Evolutionary conservation across 345 rosid species (phyloP).

Genomic region (Euphorbia lathyris): DNA sequence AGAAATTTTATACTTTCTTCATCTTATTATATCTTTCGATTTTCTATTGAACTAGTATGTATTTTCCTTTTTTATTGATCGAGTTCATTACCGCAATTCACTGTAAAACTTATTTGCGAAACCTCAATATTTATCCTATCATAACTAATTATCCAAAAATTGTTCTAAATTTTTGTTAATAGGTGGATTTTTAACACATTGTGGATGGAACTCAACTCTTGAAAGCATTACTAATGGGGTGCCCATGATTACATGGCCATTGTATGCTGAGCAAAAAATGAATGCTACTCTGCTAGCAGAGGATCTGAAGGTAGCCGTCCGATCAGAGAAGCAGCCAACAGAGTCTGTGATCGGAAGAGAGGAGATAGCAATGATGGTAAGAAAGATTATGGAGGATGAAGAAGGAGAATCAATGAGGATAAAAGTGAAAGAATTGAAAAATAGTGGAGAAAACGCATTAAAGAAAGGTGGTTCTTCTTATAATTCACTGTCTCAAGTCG

Average conservation of each 20-base stretch:
- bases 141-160: too few relatives aligned
- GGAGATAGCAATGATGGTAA: slow-evolving; percentile 23
- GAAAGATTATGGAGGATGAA: slow-evolving; percentile 17
- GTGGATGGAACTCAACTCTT: slow-evolving; percentile 66
- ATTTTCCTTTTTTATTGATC: too few relatives aligned
- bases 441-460: slow-evolving; percentile 12
- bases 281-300: slow-evolving; percentile 51
- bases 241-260: slow-evolving; percentile 69
- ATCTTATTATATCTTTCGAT: too few relatives aligned
- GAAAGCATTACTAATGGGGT: slow-evolving; percentile 62
- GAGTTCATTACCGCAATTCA: too few relatives aligned
- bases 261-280: slow-evolving; percentile 67
- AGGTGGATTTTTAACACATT: slow-evolving; percentile 63
- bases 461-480: not conserved
- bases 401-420: slow-evolving; percentile 18
- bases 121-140: too few relatives aligned
- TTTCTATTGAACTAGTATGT: too few relatives aligned
- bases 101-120: too few relatives aligned
- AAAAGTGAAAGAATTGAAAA: slow-evolving; percentile 1
- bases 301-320: slow-evolving; percentile 45
- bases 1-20: too few relatives aligned
- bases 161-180: too few relatives aligned
- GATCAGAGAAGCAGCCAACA: slow-evolving; percentile 8
- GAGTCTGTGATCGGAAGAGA: slow-evolving; percentile 15
- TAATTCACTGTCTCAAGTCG: not conserved